Evolutionary conservation across 2,329 filamentous ascomycete species (phyloP), one percentile per base, ranked within the genome.

Genomic region (Fusarium circinatum): DNA sequence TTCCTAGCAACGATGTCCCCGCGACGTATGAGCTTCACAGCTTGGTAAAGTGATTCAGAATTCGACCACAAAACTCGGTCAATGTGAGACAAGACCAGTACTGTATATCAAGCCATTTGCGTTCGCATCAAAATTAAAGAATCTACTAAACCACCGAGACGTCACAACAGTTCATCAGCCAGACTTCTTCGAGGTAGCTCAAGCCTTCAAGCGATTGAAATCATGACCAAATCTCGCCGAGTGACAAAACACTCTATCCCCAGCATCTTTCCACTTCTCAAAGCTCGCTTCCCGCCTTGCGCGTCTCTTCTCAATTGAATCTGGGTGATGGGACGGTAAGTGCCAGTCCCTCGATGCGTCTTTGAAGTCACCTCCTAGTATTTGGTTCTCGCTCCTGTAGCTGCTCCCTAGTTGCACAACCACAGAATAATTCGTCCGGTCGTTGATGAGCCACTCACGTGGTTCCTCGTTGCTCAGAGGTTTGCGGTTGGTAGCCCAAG

Each of bases 181-280:
- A 45, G 28, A 22, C 32, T 28, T 52, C n/a, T 39, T n/a, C 48
- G 20, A 34, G 48, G 48, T 28, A 52, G 30, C 36, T 42, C 56
- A 34, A 28, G 36, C 32, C 24, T 57, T 30, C 30, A 51, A 17
- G 42, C 24, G 36, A n/a, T 28, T 34, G 22, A 28, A 26, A 49
- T 69, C 64, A 68, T 65, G 58, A 52, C 34, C 66, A 18, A 38
- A 62, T 51, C 64, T 75, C 20, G 52, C 62, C 51, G 76, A 65
- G 30, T 67, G 60, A 39, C 66, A 65, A 57, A 78, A 77, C 32
- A 76, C 62, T 41, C 52, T 77, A 28, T 78, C 76, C 15, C 76
- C 76, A 28, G 76, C 76, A 44, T 73, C 58, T 47, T 59, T 76
- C 76, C 76, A 78, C 42, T 64, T 59, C 44, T 76, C 70, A n/a